Evolutionary conservation across 2,329 filamentous ascomycete genomes (phyloP).

Genomic region (Monosporascus sp.): DNA sequence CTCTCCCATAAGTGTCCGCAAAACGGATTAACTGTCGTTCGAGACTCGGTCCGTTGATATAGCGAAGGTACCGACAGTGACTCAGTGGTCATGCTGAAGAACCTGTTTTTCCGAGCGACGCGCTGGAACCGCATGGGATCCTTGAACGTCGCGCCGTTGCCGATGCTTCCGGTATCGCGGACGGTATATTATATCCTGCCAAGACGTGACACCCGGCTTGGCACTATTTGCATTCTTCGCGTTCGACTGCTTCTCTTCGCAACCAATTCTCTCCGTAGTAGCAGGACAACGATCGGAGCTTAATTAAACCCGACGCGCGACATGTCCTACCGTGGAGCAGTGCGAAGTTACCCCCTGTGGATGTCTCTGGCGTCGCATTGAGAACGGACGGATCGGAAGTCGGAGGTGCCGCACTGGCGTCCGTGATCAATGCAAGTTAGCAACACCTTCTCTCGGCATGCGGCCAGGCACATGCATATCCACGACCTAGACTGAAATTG

Average conservation of each 20-base stretch:
- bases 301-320: constrained; percentile 47
- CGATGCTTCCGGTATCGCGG: constrained; percentile 39
- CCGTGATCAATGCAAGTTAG: constrained; percentile 49
- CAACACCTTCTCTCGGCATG: constrained; percentile 39
- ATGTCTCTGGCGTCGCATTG: constrained; percentile 52
- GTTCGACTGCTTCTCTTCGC: constrained; percentile 33
- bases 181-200: constrained; percentile 47
- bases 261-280: constrained; percentile 36
- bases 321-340: constrained; percentile 45
- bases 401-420: constrained; percentile 50
- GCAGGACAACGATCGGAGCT: constrained; percentile 44
- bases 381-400: constrained; percentile 45
- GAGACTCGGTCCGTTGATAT: too few species aligned
- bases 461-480: constrained; percentile 46
- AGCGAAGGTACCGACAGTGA: too few species aligned
- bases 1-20: too few species aligned
- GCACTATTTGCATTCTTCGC: constrained; percentile 31
- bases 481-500: constrained; percentile 46
- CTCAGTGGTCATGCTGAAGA: constrained; percentile 40
- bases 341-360: constrained; percentile 48
- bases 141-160: constrained; percentile 42
- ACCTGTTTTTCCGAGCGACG: constrained; percentile 35
- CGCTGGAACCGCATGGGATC: constrained; percentile 41
- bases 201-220: constrained; percentile 41
- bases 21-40: too few species aligned